Evolutionary conservation across 495 filamentous ascomycete genomes (phyloP).

Genomic region (Beverwykella pulmonaria): DNA sequence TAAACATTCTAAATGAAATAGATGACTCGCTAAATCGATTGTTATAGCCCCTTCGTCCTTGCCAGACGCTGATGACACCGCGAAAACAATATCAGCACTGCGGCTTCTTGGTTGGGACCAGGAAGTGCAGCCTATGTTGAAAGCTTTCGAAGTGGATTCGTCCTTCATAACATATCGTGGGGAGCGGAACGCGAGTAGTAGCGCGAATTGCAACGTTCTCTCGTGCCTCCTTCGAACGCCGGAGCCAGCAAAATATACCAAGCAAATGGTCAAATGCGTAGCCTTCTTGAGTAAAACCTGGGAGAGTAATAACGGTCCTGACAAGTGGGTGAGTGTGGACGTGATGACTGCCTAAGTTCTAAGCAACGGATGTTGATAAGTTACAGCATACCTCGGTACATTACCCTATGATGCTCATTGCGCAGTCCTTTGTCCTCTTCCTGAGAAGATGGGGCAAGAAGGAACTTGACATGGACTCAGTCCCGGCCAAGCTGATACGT

Average conservation of each 20-base stretch:
- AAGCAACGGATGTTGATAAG: not conserved
- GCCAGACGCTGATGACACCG: constrained; percentile 56
- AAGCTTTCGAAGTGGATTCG: constrained; percentile 27
- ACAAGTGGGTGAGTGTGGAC: constrained; percentile 33
- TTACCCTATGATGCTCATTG: constrained; percentile 35
- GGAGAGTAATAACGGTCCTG: constrained; percentile 19
- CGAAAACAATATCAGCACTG: constrained; percentile 41
- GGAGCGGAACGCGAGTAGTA: constrained; percentile 29
- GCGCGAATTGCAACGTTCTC: constrained; percentile 32
- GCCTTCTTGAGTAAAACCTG: constrained; percentile 20
- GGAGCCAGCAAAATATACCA: constrained; percentile 26
- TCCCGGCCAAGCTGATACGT: constrained; percentile 11
- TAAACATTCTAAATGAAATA: not conserved
- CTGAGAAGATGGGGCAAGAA: constrained; percentile 27
- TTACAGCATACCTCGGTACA: constrained; percentile 27
- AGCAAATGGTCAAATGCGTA: constrained; percentile 27
- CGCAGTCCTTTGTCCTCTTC: constrained; percentile 17
- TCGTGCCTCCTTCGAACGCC: constrained; percentile 20
- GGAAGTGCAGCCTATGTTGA: constrained; percentile 26
- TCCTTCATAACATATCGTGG: constrained; percentile 33
- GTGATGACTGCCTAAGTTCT: not conserved
- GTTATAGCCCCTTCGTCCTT: constrained; percentile 40
- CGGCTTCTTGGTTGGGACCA: constrained; percentile 21
- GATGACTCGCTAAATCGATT: not conserved
- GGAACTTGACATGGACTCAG: constrained; percentile 10